phyloP scores from a whole-genome alignment of 2,329 filamentous ascomycete genomes.

The Nemania sp. region DNA sequence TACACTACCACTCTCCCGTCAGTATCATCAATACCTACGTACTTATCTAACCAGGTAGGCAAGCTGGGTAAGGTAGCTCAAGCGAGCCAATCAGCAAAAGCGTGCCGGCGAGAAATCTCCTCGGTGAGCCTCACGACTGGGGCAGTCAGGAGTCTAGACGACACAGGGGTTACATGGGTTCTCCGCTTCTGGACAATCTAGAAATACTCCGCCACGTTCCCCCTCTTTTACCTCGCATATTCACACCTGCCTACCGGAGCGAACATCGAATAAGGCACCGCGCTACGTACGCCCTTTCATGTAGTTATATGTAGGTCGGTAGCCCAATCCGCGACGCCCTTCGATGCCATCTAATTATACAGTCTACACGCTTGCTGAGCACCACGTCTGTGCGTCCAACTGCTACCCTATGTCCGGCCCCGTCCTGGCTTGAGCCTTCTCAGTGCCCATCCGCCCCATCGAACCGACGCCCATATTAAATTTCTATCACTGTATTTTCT shows the following conservation, averaged over 20 bases:
- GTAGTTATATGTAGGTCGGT: not conserved
- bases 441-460: not conserved
- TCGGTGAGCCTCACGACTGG: too few relatives aligned
- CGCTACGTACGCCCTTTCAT: not conserved
- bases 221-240: not conserved
- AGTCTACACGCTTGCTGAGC: not conserved
- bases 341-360: constrained; percentile 10
- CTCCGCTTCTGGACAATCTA: not conserved
- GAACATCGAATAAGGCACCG: not conserved
- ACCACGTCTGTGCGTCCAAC: not conserved
- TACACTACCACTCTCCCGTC: too few relatives aligned
- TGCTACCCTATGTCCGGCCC: not conserved
- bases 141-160: too few relatives aligned
- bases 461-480: too few relatives aligned
- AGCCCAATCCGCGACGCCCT: not conserved
- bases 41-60: too few relatives aligned
- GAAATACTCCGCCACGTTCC: constrained; percentile 4
- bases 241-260: not conserved
- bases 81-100: too few relatives aligned
- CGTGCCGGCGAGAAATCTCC: too few relatives aligned
- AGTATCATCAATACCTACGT: too few relatives aligned
- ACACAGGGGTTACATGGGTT: too few relatives aligned
- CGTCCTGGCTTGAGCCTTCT: not conserved
- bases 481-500: too few relatives aligned
- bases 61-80: too few relatives aligned